Conservation (phyloP, 2,329 filamentous ascomycete species). For the Penicillium sp. region DNA sequence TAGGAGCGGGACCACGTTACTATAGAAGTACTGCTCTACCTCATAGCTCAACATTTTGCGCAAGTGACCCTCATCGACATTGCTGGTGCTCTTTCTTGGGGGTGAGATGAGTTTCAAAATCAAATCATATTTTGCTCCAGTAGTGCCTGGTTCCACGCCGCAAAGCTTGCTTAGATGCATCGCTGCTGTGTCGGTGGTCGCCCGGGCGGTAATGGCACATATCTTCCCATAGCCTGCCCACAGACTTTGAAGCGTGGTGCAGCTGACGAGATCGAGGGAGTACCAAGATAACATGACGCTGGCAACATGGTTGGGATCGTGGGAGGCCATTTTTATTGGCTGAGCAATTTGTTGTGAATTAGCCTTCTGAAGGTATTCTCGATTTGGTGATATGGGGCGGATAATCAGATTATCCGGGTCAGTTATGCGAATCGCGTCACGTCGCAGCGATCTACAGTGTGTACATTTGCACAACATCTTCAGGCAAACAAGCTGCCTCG, state of each 20-base stretch:
- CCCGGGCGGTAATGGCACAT: conserved; percentile 54
- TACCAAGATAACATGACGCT: conserved; percentile 31
- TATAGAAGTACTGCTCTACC: conserved; percentile 68
- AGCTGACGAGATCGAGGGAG: conserved; percentile 31
- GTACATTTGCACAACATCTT: not conserved
- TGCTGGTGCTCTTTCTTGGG: conserved; percentile 35
- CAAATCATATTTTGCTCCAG: conserved; percentile 34
- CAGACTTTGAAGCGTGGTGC: conserved; percentile 42
- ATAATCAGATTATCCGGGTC: not conserved
- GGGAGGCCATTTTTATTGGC: not conserved
- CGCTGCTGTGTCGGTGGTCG: conserved; percentile 27
- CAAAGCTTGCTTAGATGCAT: conserved; percentile 22
- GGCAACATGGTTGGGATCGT: conserved; percentile 22
- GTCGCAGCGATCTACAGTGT: not conserved
- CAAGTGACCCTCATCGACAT: conserved; percentile 61
- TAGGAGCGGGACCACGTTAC: conserved; percentile 55
- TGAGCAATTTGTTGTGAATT: no score
- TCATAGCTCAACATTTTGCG: conserved; percentile 69
- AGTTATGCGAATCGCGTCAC: not conserved
- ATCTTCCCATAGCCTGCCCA: conserved; percentile 58
- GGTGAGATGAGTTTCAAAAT: conserved; percentile 65
- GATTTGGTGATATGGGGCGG: not conserved
- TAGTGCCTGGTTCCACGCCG: conserved; percentile 16
- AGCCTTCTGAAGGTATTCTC: no score
- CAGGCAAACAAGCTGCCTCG: not conserved